phyloP scores from a whole-genome alignment of 176 grass and related monocot species.

The Oryza brachyantha region DNA sequence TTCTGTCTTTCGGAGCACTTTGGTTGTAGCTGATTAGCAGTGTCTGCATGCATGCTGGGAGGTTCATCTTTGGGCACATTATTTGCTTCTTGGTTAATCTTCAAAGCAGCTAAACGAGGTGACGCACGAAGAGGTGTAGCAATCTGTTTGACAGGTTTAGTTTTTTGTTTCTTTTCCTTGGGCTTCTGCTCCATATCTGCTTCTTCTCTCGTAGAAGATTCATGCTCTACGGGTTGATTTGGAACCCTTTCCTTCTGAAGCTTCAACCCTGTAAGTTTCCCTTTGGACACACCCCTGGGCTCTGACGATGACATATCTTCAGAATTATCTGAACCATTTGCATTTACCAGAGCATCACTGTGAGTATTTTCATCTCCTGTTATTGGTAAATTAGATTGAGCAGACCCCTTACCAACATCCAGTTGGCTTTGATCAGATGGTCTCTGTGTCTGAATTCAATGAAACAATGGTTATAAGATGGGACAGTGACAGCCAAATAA shows the following conservation, averaged over 20 bases:
- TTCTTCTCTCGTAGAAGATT: slow-evolving; percentile 22
- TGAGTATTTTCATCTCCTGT: background rate
- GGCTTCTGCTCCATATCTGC: slow-evolving; percentile 13
- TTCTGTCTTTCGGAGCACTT: slow-evolving; percentile 10
- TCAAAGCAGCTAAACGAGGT: slow-evolving; percentile 58
- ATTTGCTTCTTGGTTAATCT: slow-evolving; percentile 27
- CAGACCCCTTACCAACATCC: slow-evolving; percentile 3
- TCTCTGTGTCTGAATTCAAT: slow-evolving; percentile 27
- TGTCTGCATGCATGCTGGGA: background rate
- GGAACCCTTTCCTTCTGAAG: slow-evolving; percentile 7
- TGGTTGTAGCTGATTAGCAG: slow-evolving; percentile 7
- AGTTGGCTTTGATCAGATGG: slow-evolving; percentile 26
- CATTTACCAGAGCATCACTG: background rate
- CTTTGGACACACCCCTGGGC: slow-evolving; percentile 5
- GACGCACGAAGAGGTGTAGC: slow-evolving; percentile 45
- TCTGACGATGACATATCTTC: slow-evolving; percentile 11
- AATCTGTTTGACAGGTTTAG: slow-evolving; percentile 32
- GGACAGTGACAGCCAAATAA: background rate
- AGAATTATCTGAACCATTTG: background rate
- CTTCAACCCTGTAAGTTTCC: slow-evolving; percentile 20
- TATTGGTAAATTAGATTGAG: background rate
- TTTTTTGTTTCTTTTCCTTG: slow-evolving; percentile 39
- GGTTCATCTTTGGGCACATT: background rate
- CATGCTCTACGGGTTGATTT: slow-evolving; percentile 19
- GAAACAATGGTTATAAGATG: slow-evolving; percentile 24